Evolutionary conservation across 2,329 filamentous ascomycete species (phyloP).

Genomic region (Monosporascus sp.): DNA sequence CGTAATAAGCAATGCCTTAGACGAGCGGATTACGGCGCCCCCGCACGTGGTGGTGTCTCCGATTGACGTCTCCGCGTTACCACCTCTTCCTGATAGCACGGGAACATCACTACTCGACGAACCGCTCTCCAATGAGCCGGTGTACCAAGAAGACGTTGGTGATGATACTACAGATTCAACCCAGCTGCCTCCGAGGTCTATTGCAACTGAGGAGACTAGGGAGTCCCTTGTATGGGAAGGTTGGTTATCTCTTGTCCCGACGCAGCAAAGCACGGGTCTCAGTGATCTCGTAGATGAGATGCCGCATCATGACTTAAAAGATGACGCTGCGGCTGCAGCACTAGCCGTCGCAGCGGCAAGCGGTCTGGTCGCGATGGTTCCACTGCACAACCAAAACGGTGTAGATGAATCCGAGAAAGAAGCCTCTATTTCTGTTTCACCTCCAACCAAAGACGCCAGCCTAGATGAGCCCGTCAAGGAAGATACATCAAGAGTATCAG

Average conservation of each 20-base stretch:
- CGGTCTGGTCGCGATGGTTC: not conserved
- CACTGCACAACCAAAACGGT: not conserved
- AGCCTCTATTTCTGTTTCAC: not conserved
- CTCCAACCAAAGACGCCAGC: not conserved
- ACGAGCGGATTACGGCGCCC: conserved; percentile 1
- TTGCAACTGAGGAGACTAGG: not conserved
- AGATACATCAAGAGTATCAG: not conserved
- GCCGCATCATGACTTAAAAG: conserved; percentile 1
- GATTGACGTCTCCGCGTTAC: conserved; percentile 5
- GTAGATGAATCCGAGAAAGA: not conserved
- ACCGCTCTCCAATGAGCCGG: not conserved
- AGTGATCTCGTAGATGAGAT: conserved; percentile 3
- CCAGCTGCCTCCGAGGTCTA: conserved; percentile 10
- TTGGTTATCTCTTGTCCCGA: conserved; percentile 8
- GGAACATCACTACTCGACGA: conserved; percentile 1
- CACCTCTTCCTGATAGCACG: conserved; percentile 9
- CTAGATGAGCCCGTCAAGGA: not conserved
- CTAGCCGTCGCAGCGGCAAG: conserved; percentile 2
- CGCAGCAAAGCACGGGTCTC: conserved; percentile 2
- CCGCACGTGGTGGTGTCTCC: conserved; percentile 1
- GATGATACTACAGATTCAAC: conserved; percentile 14
- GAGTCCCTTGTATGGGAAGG: conserved; percentile 9
- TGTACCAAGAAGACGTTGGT: not conserved
- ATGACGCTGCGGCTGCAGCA: conserved; percentile 1
- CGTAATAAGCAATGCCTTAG: conserved; percentile 2